Evolutionary conservation across 2,329 filamentous ascomycete genomes (phyloP).

Genomic region (Biscogniauxia marginata): DNA sequence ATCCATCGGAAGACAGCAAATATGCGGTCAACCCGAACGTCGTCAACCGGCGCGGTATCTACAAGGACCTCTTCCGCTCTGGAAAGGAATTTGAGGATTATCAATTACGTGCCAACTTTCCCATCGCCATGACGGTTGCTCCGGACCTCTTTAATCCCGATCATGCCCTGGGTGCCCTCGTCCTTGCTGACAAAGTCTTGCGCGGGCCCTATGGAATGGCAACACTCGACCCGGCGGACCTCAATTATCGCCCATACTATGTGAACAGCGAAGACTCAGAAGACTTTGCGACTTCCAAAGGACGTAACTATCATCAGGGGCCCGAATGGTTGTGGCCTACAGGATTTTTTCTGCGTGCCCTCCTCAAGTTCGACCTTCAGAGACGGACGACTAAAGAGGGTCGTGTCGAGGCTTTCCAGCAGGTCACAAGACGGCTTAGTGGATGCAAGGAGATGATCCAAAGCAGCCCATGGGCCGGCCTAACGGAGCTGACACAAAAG

Average conservation of each 20-base stretch:
- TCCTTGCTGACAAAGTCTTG: slow-evolving; percentile 74
- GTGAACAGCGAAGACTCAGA: slow-evolving; percentile 90
- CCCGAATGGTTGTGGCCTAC: slow-evolving; percentile 98
- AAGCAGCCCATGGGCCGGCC: slow-evolving; percentile 80
- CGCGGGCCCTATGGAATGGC: slow-evolving; percentile 92
- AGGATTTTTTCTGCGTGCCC: slow-evolving; percentile 88
- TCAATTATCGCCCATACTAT: slow-evolving; percentile 94
- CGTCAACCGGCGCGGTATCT: slow-evolving; percentile 90
- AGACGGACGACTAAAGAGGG: slow-evolving; percentile 63
- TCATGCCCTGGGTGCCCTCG: slow-evolving; percentile 77
- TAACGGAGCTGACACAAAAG: slow-evolving; percentile 92
- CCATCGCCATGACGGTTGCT: slow-evolving; percentile 92
- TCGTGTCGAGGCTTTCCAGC: slow-evolving; percentile 86
- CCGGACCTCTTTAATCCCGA: slow-evolving; percentile 78
- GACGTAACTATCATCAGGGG: slow-evolving; percentile 96
- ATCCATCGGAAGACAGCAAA: slow-evolving; percentile 65
- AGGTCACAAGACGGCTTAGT: slow-evolving; percentile 78
- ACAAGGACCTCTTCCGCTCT: slow-evolving; percentile 94
- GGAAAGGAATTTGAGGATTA: slow-evolving; percentile 98
- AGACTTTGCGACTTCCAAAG: slow-evolving; percentile 90
- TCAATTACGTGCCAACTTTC: slow-evolving; percentile 90
- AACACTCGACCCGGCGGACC: slow-evolving; percentile 85
- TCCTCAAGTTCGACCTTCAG: slow-evolving; percentile 85
- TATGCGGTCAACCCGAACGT: slow-evolving; percentile 80
- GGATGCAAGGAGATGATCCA: slow-evolving; percentile 84